Conservation (phyloP, 1,284 basidiomycete species). For the Ganoderma lucidum region DNA sequence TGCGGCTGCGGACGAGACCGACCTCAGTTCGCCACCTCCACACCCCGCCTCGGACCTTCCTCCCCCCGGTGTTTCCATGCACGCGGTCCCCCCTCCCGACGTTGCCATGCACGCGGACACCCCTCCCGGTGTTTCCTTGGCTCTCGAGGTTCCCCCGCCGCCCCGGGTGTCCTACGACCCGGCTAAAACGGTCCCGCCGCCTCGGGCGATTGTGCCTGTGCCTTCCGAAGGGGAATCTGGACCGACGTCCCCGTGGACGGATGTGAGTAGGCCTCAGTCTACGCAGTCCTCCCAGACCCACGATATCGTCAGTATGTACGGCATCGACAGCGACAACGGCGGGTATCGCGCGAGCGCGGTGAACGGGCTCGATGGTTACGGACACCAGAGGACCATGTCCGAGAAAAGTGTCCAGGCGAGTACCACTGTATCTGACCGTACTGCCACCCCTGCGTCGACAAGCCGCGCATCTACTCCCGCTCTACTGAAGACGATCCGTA, state of each 20-base stretch:
- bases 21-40: not conserved
- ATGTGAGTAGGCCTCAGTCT: slow-evolving; percentile 13
- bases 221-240: slow-evolving; percentile 14
- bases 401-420: slow-evolving; percentile 28
- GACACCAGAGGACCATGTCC: slow-evolving; percentile 17
- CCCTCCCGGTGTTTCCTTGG: not conserved
- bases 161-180: not conserved
- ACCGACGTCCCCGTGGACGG: slow-evolving; percentile 17
- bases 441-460: slow-evolving; percentile 31
- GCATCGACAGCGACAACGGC: not conserved
- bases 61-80: not conserved
- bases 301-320: not conserved
- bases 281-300: slow-evolving; percentile 10
- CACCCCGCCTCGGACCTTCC: not conserved
- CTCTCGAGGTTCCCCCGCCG: not conserved
- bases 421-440: slow-evolving; percentile 4
- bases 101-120: not conserved
- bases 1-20: not conserved
- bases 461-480: slow-evolving; percentile 37
- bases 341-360: not conserved
- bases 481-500: slow-evolving; percentile 35
- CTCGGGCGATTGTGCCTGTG: slow-evolving; percentile 15
- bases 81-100: not conserved
- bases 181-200: slow-evolving; percentile 3
- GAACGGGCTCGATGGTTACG: not conserved